Percentiles rank a stretch among this genome's conserved stretches.
These are phyloP conservation scores for Whalleya microplaca DNA, from an alignment of 2,329 filamentous ascomycete species.

Conservation along the genomic window DNA sequence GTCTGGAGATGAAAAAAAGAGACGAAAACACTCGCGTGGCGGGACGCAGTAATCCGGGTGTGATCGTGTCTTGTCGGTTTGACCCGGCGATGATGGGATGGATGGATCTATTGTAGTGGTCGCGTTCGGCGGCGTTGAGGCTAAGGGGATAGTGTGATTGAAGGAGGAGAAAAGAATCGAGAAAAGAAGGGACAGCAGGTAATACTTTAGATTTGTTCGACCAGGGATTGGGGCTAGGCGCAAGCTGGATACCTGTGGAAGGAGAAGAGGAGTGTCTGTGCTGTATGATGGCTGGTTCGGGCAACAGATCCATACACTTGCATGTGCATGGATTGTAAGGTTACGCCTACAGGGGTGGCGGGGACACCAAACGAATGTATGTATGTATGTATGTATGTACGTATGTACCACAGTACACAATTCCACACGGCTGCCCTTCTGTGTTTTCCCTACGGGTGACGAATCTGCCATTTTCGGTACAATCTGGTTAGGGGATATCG, in stretches of 20 bases:
- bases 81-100: conserved; percentile 2
- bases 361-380: conserved; percentile 13
- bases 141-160: neutral
- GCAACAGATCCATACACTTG: conserved; percentile 29
- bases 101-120: conserved; percentile 9
- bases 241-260: conserved; percentile 21
- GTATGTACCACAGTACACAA: conserved; percentile 5
- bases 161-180: conserved; percentile 17
- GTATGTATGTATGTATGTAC: conserved; percentile 9
- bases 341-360: conserved; percentile 2
- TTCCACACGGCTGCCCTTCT: neutral
- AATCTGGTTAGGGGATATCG: conserved; percentile 12
- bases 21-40: too few relatives aligned
- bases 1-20: conserved; percentile 14
- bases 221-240: conserved; percentile 27
- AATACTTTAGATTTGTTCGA: conserved; percentile 32
- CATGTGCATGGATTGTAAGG: conserved; percentile 24
- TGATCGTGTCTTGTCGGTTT: conserved; percentile 10
- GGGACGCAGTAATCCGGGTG: conserved; percentile 1
- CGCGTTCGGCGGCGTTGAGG: conserved; percentile 9
- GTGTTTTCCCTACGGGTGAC: neutral
- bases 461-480: conserved; percentile 4
- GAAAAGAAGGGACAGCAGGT: conserved; percentile 30
- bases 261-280: conserved; percentile 14
- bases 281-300: conserved; percentile 22